Base-by-base conservation (phyloP, 116 monocot genomes). In the Zostera marina region DNA sequence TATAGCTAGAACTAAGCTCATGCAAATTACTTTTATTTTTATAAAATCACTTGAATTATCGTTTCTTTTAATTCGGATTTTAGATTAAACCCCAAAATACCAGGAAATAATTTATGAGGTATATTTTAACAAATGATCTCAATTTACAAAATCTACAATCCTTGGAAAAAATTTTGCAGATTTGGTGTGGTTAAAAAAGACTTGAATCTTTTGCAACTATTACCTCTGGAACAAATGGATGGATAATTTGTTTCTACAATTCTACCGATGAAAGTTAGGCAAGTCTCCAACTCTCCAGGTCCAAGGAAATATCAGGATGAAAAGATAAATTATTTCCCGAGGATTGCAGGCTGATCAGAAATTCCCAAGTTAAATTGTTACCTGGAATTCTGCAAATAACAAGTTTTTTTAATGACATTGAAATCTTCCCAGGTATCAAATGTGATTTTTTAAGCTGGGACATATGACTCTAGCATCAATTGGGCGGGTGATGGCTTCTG, bases 401-500 rank as follows among this genome's bases (percentile, higher is more conserved):
- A 32, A 2, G 32, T 56, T 17, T 15, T 2, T 14, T 38, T 39
- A 56, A n/a, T 15, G 16, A 56, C n/a, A 7, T 12, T 11, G 39
- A 56, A 56, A 39, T 15, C 15, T 40, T 38, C 9, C 56, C 25
- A 38, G 40, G 40, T 21, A 51, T 51, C 15, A 3, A 51, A 15
- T 21, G 8, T 19, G 20, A 7, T 32, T 32, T 32, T 32, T 66
- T 76, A 93, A 58, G 89, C 82, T 14, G 98, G 98, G 64, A 90
- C 70, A 66, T 98, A 98, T 13, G 98, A 98, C 76, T 98, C 98
- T 13, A 98, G 62, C 78, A 98, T 81, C 54, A 90, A 48, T 15
- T 86, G 85, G 22, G 76, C 68, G 11, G 42, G 80, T 7, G 83
- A 73, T 11, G 98, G 98, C 2, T 90, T 83, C 41, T 52, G 66